Base-by-base conservation (phyloP, 225 moss, liverwort and hornwort genomes). In the Straminergon stramineum region DNA sequence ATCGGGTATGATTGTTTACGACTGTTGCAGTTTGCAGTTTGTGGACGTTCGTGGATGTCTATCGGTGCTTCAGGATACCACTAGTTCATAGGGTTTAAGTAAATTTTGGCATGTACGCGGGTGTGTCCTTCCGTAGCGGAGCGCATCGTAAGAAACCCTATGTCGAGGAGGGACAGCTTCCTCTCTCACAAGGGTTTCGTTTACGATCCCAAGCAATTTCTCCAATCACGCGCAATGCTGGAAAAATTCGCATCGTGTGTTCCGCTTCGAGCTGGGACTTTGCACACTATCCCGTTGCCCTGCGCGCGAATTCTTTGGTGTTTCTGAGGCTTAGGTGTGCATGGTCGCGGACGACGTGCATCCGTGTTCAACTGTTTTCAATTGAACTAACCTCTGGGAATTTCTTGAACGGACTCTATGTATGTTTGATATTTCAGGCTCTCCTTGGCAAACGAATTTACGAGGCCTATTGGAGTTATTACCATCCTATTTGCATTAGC, bases 91-190 rank as follows among this genome's bases (percentile, higher is more conserved):
- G 83, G 78, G 80, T 89, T 84, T 68, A 68, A 81, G 86, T 65
- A 43, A 35, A 66, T 87, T 81, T 85, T 86, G 73, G 66, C 58
- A 37, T 85, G n/a, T 21, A 39, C 34, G 81, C 34, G 41, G 82
- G 53, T 83, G 79, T 69, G 86, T 62, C n/a, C n/a, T 85, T 60
- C 37, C 32, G 17, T 75, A 73, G 80, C 57, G 65, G 58, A 58
- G 68, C 55, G 31, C 32, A 80, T 63, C 19, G 23, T 45, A 31
- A 86, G 85, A 86, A 90, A 91, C 91, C 93, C 91, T 93, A 93
- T 83, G 83, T 75, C 41, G 37, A 65, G 75, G 79, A 88, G 65
- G 62, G 62, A 65, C 56, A 74, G 66, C 83, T 87, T 60, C 79
- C 27, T 31, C 48, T 88, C 62, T 67, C 24, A 7, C 31, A 41